Percentiles rank a stretch among this genome's conserved stretches.
These are phyloP conservation scores for Rutstroemia sp. DNA, from an alignment of 2,329 filamentous ascomycete species.

Conservation along the genomic window DNA sequence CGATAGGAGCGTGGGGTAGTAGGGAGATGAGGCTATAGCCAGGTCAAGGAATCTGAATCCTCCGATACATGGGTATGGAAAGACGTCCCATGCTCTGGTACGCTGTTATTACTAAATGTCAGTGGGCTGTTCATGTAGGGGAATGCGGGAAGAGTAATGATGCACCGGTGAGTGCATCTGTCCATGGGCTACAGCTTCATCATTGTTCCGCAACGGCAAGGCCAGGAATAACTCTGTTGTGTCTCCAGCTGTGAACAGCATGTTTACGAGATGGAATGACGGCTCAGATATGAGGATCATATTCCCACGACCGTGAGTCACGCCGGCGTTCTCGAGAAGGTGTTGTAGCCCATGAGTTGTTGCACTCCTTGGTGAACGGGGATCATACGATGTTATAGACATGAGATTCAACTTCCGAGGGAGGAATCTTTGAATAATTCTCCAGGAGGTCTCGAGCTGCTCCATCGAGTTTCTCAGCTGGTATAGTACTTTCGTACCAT, in stretches of 20 bases:
- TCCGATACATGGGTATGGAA: constrained; percentile 23
- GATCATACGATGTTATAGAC: constrained; percentile 11
- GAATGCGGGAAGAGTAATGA: neutral
- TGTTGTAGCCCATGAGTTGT: too few relatives aligned
- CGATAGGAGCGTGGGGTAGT: constrained; percentile 6
- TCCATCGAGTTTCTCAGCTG: neutral
- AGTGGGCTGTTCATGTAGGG: neutral
- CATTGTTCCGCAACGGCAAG: too few relatives aligned
- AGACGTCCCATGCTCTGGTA: constrained; percentile 16
- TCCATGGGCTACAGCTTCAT: too few relatives aligned
- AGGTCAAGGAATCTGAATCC: constrained; percentile 19
- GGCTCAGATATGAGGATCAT: too few relatives aligned
- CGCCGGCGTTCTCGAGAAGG: too few relatives aligned
- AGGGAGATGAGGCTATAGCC: neutral
- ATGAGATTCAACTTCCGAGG: constrained; percentile 12
- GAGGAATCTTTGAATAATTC: constrained; percentile 15
- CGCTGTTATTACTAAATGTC: constrained; percentile 8
- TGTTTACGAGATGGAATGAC: too few relatives aligned
- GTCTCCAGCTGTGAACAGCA: too few relatives aligned
- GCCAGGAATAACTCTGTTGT: too few relatives aligned
- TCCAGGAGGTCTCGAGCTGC: constrained; percentile 9
- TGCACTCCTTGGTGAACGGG: neutral
- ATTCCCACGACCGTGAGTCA: too few relatives aligned
- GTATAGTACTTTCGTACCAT: constrained; percentile 8
- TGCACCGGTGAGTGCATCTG: too few relatives aligned